These are phyloP conservation scores for Kodamaea leandrae DNA, from an alignment of 805 yeast species.

Conservation along the genomic window DNA sequence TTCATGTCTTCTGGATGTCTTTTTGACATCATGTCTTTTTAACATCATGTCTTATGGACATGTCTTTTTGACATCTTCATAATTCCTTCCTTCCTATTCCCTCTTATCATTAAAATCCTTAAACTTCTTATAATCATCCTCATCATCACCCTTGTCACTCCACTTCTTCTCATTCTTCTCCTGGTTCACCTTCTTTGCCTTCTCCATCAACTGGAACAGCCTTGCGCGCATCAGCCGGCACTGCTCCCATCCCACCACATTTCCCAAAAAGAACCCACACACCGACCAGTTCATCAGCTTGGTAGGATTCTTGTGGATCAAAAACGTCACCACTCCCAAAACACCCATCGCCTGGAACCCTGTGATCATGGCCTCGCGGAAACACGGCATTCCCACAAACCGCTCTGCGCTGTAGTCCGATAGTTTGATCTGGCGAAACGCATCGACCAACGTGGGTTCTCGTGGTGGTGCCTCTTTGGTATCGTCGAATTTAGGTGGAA, in stretches of 20 bases:
- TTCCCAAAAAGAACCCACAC: conserved; percentile 76
- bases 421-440: conserved; percentile 40
- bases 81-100: too few relatives aligned
- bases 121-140: conserved; percentile 13
- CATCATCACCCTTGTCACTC: conserved; percentile 19
- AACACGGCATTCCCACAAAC: conserved; percentile 66
- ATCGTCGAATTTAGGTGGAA: conserved; percentile 52
- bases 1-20: too few relatives aligned
- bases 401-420: conserved; percentile 53
- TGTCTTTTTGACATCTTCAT: background rate
- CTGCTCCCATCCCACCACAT: conserved; percentile 89
- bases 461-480: conserved; percentile 5
- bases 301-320: conserved; percentile 60
- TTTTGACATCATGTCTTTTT: too few relatives aligned
- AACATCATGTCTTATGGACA: background rate
- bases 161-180: conserved; percentile 34
- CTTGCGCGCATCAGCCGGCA: conserved; percentile 71
- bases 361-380: conserved; percentile 73
- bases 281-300: conserved; percentile 79
- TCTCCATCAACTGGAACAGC: conserved; percentile 62
- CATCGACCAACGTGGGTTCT: conserved; percentile 30
- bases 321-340: conserved; percentile 61
- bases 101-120: conserved; percentile 15
- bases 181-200: conserved; percentile 55
- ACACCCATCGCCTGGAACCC: conserved; percentile 75